A percentile compares a stretch with the other conserved stretches of the same genome.
Conservation (phyloP, 78 protist species). For the Ministeria vibrans region DNA sequence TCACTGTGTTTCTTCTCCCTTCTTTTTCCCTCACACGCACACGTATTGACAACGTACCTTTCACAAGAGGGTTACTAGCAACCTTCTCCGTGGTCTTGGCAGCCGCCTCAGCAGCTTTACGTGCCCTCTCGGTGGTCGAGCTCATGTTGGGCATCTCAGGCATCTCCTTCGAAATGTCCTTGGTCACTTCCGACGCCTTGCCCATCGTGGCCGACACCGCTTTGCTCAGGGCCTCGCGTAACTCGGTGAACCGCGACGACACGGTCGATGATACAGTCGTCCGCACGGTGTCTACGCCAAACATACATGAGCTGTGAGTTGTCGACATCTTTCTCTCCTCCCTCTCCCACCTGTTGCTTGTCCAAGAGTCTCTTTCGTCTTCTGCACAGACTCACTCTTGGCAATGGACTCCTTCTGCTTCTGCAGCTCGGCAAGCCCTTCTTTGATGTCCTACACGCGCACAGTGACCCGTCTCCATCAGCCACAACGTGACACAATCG, state of each 20-base stretch:
- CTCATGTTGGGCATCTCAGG: neutral
- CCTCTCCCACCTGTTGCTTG: neutral
- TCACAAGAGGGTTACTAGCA: neutral
- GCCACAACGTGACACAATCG: too few species aligned
- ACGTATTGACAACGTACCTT: too few species aligned
- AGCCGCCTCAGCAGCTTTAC: too few species aligned
- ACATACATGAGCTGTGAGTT: too few species aligned
- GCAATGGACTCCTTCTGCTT: neutral
- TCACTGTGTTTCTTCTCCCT: too few species aligned
- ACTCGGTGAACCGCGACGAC: too few species aligned
- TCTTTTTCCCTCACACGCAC: too few species aligned
- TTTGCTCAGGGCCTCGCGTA: too few species aligned
- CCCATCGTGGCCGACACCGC: neutral
- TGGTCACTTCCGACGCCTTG: neutral
- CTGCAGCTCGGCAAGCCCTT: neutral
- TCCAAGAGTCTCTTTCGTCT: neutral
- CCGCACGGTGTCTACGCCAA: too few species aligned
- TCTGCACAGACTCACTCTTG: neutral
- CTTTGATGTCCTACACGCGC: neutral
- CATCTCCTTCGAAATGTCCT: neutral
- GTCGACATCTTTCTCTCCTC: too few species aligned
- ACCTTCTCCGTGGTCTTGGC: neutral
- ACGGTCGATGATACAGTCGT: too few species aligned
- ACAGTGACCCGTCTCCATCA: too few species aligned
- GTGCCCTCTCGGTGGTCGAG: neutral